Base-by-base conservation (phyloP, 2,329 filamentous ascomycete genomes). In the Cladosporium cucumerinum region DNA sequence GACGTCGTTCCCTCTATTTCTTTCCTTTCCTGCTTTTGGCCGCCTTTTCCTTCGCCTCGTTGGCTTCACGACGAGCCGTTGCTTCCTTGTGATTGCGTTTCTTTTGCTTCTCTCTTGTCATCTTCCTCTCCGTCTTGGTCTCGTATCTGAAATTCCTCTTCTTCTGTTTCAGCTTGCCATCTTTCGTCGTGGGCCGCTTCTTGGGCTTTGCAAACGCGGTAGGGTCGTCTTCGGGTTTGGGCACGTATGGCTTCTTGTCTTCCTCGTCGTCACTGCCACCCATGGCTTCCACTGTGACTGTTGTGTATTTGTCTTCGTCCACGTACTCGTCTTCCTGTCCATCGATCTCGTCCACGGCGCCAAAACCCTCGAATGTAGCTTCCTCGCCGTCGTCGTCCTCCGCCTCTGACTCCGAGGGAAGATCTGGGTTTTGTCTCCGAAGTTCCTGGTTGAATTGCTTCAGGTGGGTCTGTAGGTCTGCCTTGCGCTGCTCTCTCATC, bases 61-160 rank as follows among this genome's bases (percentile, higher is more conserved):
- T 62, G 30, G 64, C 64, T 66, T 57, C 49, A 57, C 67, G 59
- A 32, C 85, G 79, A 55, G 80, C 80, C 72, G 86, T 86, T 69
- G 89, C 91, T 70, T 87, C 86, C 76, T 86, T 91, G 71, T 86
- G 85, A 77, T 91, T 96, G 73, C 85, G 87, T 69, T 85, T 80
- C 57, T 87, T 86, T 72, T 93, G 79, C 77, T 92, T 89, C 63
- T 81, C 76, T 69, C 83, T 79, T 51, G 83, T 83, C 34, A 82
- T 73, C 74, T 85, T 90, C 73, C 95, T 86, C 72, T 97, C 94
- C 34, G 87, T 80, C 80, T 96, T 97, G 67, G 85, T 90, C 80
- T 98, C 92, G 77, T 99, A 99, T 68, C 92, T 87, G 75, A 98
- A 98, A 82, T 93, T 96, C 80, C 90, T 93, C 81, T 90, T 92